A percentile compares a stretch with the other conserved stretches of the same genome.
phyloP scores from a whole-genome alignment of 2,329 filamentous ascomycete species.

The Sporothrix pallida region DNA sequence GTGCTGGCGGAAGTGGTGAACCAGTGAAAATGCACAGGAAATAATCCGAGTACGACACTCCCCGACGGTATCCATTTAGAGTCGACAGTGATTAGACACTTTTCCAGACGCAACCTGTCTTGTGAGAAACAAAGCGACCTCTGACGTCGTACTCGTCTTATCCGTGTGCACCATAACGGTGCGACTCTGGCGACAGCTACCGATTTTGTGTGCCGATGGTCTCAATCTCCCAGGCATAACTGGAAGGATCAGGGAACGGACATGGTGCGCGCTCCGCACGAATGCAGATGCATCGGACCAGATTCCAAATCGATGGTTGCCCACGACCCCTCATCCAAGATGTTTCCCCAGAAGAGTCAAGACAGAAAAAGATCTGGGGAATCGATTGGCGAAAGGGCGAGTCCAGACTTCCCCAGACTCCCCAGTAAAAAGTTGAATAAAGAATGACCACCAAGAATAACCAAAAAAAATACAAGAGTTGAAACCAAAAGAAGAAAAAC shows the following conservation, averaged over 20 bases:
- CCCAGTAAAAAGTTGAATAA: too few species aligned
- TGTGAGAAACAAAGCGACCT: too few species aligned
- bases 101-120: neutral
- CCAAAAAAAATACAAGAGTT: neutral
- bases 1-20: too few species aligned
- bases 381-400: neutral
- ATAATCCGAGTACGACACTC: neutral
- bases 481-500: neutral
- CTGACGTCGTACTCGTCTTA: constrained; percentile 7
- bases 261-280: neutral
- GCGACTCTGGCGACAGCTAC: neutral
- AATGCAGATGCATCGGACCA: neutral
- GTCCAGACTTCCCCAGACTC: neutral
- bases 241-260: neutral
- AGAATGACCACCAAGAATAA: too few species aligned
- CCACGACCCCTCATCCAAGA: neutral
- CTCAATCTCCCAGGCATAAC: too few species aligned
- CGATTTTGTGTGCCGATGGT: too few species aligned
- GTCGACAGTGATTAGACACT: neutral
- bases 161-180: neutral
- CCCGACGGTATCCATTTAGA: neutral
- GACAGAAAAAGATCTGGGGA: neutral
- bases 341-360: neutral
- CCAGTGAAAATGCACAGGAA: neutral
- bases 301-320: neutral